Evolutionary conservation across 305 asterid genomes (phyloP).

Genomic region (Fraxinus nigra): DNA sequence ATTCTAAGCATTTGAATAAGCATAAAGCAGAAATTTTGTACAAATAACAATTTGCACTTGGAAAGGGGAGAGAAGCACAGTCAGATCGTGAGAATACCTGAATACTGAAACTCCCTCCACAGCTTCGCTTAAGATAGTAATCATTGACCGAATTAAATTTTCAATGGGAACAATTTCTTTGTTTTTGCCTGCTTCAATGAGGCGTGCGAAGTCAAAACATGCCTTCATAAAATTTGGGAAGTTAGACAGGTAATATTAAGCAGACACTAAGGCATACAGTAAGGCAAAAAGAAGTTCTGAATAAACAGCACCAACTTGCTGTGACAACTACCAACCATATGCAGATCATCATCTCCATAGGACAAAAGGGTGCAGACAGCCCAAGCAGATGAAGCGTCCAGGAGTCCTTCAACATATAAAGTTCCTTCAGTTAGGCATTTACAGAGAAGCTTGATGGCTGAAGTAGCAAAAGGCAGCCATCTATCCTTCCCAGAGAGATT

Average conservation of each 20-base stretch:
- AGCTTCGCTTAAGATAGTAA: slow-evolving; percentile 55
- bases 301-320: slow-evolving; percentile 18
- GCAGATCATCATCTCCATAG: slow-evolving; percentile 77
- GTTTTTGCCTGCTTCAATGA: slow-evolving; percentile 63
- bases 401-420: slow-evolving; percentile 83
- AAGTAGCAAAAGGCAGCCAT: slow-evolving; percentile 72
- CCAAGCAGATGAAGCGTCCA: slow-evolving; percentile 61
- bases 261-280: slow-evolving; percentile 11
- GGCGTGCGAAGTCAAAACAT: slow-evolving; percentile 81
- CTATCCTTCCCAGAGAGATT: slow-evolving; percentile 72
- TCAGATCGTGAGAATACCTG: slow-evolving; percentile 49
- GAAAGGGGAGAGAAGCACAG: slow-evolving; percentile 1
- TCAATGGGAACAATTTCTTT: slow-evolving; percentile 63
- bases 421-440: slow-evolving; percentile 89
- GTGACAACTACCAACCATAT: slow-evolving; percentile 59
- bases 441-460: slow-evolving; percentile 71
- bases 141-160: slow-evolving; percentile 58
- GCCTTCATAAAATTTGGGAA: slow-evolving; percentile 57
- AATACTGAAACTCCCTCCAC: slow-evolving; percentile 52
- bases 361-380: slow-evolving; percentile 74
- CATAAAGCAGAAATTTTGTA: slow-evolving; percentile 11
- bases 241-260: slow-evolving; percentile 31
- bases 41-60: slow-evolving; percentile 3
- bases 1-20: neutral
- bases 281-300: neutral